Evolutionary conservation across 2,329 filamentous ascomycete genomes (phyloP).

Genomic region (Zymoseptoria pseudotritici): DNA sequence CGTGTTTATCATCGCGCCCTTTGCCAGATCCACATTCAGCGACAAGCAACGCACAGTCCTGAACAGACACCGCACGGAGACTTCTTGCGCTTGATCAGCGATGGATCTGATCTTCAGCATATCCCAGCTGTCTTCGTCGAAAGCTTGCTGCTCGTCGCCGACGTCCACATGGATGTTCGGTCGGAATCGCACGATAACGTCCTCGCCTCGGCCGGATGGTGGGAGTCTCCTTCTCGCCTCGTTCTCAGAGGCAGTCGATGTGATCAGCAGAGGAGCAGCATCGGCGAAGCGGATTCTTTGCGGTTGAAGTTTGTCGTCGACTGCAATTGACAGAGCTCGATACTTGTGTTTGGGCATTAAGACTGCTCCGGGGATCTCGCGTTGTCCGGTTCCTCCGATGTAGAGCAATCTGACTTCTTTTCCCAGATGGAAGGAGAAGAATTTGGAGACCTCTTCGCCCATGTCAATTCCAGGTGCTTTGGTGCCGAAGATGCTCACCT

Average conservation of each 20-base stretch:
- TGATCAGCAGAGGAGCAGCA: constrained; percentile 28
- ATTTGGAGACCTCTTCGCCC: constrained; percentile 25
- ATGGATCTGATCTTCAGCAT: constrained; percentile 27
- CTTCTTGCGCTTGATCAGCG: constrained; percentile 23
- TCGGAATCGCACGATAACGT: constrained; percentile 28
- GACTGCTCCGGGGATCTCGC: constrained; percentile 28
- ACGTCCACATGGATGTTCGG: constrained; percentile 30
- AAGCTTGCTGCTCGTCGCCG: constrained; percentile 22
- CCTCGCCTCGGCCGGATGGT: constrained; percentile 22
- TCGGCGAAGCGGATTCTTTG: constrained; percentile 29
- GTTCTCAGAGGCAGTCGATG: constrained; percentile 29
- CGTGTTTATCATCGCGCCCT: constrained; percentile 28
- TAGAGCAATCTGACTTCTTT: constrained; percentile 24
- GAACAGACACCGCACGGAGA: constrained; percentile 28
- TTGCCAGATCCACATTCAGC: constrained; percentile 26
- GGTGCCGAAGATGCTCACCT: constrained; percentile 30
- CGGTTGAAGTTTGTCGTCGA: constrained; percentile 29
- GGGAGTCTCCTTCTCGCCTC: constrained; percentile 26
- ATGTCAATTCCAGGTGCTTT: constrained; percentile 29
- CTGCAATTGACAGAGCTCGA: constrained; percentile 24
- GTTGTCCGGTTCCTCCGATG: constrained; percentile 28
- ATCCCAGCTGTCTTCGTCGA: constrained; percentile 29
- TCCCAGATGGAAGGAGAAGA: constrained; percentile 25
- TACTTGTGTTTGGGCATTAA: constrained; percentile 27
- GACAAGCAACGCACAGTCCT: constrained; percentile 26